Conservation (phyloP, 2,329 filamentous ascomycete genomes). For the Orbilia javanica region DNA sequence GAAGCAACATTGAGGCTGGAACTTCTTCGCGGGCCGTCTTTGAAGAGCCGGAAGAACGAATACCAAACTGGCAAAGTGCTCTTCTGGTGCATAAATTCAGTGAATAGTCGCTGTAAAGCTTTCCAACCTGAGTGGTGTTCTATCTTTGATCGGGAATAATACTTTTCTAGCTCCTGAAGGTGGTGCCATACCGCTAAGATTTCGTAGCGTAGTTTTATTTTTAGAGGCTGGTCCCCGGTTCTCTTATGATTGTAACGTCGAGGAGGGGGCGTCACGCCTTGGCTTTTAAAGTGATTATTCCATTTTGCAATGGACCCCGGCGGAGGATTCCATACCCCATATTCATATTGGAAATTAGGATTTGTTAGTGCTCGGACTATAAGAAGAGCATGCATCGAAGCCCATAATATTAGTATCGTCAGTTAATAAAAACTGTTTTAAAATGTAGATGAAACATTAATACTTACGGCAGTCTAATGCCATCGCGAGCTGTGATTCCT, state of each 20-base stretch:
- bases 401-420: no score
- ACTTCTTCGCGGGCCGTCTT: no score
- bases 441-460: background rate
- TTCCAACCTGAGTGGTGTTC: background rate
- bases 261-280: no score
- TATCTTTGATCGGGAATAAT: background rate
- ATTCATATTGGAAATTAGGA: conserved; percentile 1
- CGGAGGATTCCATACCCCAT: conserved; percentile 7
- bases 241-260: no score
- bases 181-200: background rate
- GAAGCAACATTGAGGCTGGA: no score
- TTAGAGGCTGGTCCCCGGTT: background rate
- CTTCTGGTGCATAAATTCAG: background rate
- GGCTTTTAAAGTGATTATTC: no score
- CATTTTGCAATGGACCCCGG: no score
- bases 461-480: conserved; percentile 25
- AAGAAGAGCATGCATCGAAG: no score
- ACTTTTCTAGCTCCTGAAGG: background rate
- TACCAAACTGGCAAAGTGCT: background rate
- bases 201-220: background rate
- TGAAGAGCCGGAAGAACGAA: no score
- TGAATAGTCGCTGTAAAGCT: background rate
- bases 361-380: conserved; percentile 19
- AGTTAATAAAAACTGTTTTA: no score
- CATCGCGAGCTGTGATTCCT: conserved; percentile 29